Evolutionary conservation across 805 yeast genomes (phyloP).

Genomic region (Saturnispora diversa): DNA sequence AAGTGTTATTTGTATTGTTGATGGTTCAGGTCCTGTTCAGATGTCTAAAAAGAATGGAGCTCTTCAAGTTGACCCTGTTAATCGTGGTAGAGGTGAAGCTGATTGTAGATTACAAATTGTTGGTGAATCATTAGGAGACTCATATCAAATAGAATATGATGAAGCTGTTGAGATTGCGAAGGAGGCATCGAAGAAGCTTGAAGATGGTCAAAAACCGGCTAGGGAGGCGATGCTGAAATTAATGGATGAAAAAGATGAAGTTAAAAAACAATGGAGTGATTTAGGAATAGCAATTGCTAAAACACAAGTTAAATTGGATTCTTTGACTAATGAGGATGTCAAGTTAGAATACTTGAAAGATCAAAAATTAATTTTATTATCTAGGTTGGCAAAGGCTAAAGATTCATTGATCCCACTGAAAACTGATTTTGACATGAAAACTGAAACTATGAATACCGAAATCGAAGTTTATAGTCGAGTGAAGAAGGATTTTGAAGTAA

Average conservation of each 20-base stretch:
- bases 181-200: slow-evolving; percentile 14
- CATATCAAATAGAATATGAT: slow-evolving; percentile 4
- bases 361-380: background rate
- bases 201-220: background rate
- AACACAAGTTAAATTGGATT: slow-evolving; percentile 4
- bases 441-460: slow-evolving; percentile 1
- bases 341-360: slow-evolving; percentile 7
- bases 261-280: slow-evolving; percentile 4
- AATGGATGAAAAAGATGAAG: background rate
- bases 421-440: slow-evolving; percentile 3
- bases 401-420: slow-evolving; percentile 2
- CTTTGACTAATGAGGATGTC: slow-evolving; percentile 5
- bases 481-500: background rate
- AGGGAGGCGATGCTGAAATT: slow-evolving; percentile 2
- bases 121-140: slow-evolving; percentile 19
- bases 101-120: slow-evolving; percentile 18
- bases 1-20: slow-evolving; percentile 24
- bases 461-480: background rate
- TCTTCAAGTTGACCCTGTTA: slow-evolving; percentile 28
- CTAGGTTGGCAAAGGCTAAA: slow-evolving; percentile 7
- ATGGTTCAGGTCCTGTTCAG: slow-evolving; percentile 19
- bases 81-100: slow-evolving; percentile 15
- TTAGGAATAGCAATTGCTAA: slow-evolving; percentile 4
- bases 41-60: slow-evolving; percentile 23
- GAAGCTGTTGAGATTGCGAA: slow-evolving; percentile 14